Base-by-base conservation (phyloP, 2,329 filamentous ascomycete species). In the Colletotrichum tofieldiae region DNA sequence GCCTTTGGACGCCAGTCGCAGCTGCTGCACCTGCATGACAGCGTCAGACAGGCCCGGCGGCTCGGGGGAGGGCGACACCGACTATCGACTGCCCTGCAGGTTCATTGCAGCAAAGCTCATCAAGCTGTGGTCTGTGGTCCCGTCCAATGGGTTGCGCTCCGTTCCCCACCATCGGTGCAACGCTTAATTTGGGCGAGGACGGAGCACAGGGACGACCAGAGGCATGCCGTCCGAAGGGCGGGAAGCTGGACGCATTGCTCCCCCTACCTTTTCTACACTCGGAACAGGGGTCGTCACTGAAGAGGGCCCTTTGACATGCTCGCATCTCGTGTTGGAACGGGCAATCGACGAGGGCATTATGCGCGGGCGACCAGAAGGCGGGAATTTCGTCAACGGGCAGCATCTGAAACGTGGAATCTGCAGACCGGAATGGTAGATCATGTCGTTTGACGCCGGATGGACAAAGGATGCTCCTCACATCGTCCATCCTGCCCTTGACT, bases 1-100 rank as follows among this genome's bases (percentile, higher is more conserved):
- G 39, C 47, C 41, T 6, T n/a, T 12, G 23, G n/a, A 41, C 54
- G 39, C 18, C 29, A 37, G 23, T 26, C 52, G 68, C 59, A 52
- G 52, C 66, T 18, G 59, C 49, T 2, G 20, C 18, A 45, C 41
- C 49, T 58, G 66, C 47, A 63, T 41, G 37, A 39, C 62, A 32
- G 37, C 45, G 45, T 52, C 39, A 58, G 58, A 68, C 59, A 69
- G 65, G 41, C 45, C 59, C 65, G 35, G 65, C 35, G 65, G 52
- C 45, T 64, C 37, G 47, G 63, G 39, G 63, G 29, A 23, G 54
- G 54, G 41, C 51, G 51, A 59, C 26, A 45, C n/a, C 29, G 45
- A 69, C 69, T 69, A 72, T 72, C 65, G 69, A 47, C 45, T 72
- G 47, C 23, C 65, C 65, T 65, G 70, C 70, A 70, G 45, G 49